Percentiles rank a stretch among this genome's conserved stretches.
Conservation (phyloP, 83 land plant genomes). For the Isoetes engelmannii region DNA sequence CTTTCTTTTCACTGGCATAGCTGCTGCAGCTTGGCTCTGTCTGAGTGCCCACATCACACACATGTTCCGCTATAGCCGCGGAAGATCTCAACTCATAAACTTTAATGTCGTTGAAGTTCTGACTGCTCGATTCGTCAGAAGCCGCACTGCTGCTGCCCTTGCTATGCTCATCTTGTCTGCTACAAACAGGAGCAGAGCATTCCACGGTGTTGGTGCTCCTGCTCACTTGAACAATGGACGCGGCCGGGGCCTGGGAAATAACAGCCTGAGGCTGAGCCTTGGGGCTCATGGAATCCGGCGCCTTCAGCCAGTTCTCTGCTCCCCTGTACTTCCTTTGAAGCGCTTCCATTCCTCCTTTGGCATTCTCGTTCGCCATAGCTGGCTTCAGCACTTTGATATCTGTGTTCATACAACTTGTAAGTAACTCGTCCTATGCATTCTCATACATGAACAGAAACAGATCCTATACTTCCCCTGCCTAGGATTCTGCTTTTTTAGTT, state of each 20-base stretch:
- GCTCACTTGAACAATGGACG: background rate
- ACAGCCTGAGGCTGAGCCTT: background rate
- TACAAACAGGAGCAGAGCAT: background rate
- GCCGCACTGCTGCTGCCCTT: slow-evolving; percentile 21
- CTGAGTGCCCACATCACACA: background rate
- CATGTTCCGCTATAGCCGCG: slow-evolving; percentile 18
- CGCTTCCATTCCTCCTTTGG: background rate
- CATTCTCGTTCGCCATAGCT: background rate
- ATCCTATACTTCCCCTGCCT: background rate
- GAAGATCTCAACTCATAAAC: slow-evolving; percentile 24
- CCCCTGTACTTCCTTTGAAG: slow-evolving; percentile 7
- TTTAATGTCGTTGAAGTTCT: background rate
- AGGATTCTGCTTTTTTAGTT: too few species aligned
- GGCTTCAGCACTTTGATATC: too few species aligned
- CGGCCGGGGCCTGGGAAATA: too few species aligned
- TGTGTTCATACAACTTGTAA: background rate
- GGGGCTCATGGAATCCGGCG: slow-evolving; percentile 5
- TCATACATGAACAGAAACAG: background rate
- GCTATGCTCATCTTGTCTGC: slow-evolving; percentile 13
- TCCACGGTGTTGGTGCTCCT: background rate
- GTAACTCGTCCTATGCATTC: background rate
- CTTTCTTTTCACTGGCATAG: slow-evolving; percentile 20
- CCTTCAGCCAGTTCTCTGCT: slow-evolving; percentile 4
- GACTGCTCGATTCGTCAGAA: slow-evolving; percentile 19
- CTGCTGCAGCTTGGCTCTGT: background rate